These are phyloP conservation scores for Pythium scleroteichum DNA, from an alignment of 352 stramenopile genomes.

Conservation along the genomic window DNA sequence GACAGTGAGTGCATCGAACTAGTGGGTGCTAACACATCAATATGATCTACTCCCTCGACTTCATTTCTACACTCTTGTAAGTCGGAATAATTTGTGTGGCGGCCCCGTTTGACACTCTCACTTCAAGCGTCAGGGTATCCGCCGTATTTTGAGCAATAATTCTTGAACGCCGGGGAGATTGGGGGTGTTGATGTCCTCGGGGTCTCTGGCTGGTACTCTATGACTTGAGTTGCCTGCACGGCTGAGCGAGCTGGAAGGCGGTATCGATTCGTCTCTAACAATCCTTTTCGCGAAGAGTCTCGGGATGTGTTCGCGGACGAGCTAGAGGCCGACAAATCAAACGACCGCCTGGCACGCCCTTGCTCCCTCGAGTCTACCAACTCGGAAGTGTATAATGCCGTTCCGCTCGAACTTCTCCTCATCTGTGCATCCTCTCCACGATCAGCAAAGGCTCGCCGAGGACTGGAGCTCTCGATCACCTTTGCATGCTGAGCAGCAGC, in stretches of 20 bases:
- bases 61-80: slow-evolving; percentile 10
- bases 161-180: slow-evolving; percentile 53
- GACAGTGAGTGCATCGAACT: slow-evolving; percentile 19
- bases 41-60: slow-evolving; percentile 23
- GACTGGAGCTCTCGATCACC: slow-evolving; percentile 15
- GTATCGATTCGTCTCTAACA: slow-evolving; percentile 9
- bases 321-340: slow-evolving; percentile 43
- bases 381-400: neutral
- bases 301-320: slow-evolving; percentile 1
- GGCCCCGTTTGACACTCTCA: neutral
- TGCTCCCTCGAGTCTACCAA: slow-evolving; percentile 12
- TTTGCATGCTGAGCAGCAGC: slow-evolving; percentile 38
- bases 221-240: neutral
- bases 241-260: neutral
- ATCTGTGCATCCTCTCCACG: neutral
- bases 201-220: neutral
- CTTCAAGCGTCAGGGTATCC: slow-evolving; percentile 60
- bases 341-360: slow-evolving; percentile 19
- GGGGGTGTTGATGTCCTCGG: slow-evolving; percentile 21
- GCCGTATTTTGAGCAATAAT: slow-evolving; percentile 87
- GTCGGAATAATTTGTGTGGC: slow-evolving; percentile 3
- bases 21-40: slow-evolving; percentile 24
- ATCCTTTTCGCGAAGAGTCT: slow-evolving; percentile 12
- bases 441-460: neutral
- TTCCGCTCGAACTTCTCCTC: slow-evolving; percentile 8